Base-by-base conservation (phyloP, 2,329 filamentous ascomycete species). In the Colletotrichum tanaceti region DNA sequence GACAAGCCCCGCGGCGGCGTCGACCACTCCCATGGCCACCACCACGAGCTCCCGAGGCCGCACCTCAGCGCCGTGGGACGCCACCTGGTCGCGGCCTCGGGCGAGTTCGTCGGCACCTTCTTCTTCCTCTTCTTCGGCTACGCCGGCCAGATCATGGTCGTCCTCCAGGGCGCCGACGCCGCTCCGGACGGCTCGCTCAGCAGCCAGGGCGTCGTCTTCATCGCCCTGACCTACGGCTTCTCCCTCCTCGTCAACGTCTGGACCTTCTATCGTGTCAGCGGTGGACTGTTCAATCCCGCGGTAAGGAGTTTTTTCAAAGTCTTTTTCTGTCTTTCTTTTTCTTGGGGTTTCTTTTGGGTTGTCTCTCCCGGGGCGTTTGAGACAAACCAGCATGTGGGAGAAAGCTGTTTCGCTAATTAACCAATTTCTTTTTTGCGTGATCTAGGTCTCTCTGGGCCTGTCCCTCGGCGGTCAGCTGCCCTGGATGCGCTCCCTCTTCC, bases 391-490 rank as follows among this genome's bases (percentile, higher is more conserved):
- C 20, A 55, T 11, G 28, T 14, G 3, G 28, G 24, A 43, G 1
- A 32, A 13, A 38, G n/a, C 4, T 7, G 2, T 5, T 24, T 11
- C n/a, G n/a, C 43, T 53, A 14, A 59, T 24, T n/a, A n/a, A n/a
- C n/a, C 4, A 24, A 24, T 24, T 24, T 24, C 4, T n/a, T 2
- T 14, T n/a, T 3, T 14, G 2, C 2, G 16, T 57, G 5, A 38
- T 55, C n/a, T 54, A 80, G 79, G 78, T 81, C 13, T 86, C 86
- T 0, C 76, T 89, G 1, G 86, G 85, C 0, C 79, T 89, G 28
- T 82, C 80, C 41, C 76, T 88, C 1, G 80, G 83, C 16, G 84
- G 85, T 2, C 82, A 82, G 4, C 77, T 89, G 35, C 78, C 81
- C 0, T 79, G 80, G 65, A 35, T 82, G 4, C 84, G 87, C 4